Evolutionary conservation across 2,329 filamentous ascomycete genomes (phyloP), one percentile per base, ranked within the genome.

Genomic region (Dactylellina sp.): DNA sequence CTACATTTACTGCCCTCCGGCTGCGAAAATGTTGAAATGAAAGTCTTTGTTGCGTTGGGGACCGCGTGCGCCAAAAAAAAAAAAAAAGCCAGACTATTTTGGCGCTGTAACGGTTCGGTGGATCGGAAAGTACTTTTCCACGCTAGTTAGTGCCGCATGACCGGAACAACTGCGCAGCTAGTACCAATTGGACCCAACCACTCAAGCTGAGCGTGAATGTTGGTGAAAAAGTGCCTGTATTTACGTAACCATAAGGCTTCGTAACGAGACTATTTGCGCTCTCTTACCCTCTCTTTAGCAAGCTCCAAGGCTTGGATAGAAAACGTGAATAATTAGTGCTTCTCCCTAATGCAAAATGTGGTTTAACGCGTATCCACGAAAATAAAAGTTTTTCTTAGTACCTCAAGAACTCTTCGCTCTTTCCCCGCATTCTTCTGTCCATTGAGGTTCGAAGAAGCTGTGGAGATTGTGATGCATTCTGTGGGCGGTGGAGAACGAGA

Each of bases 91-190:
- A 32, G 28, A 4, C 9, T 32, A 42, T 25, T 2, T 60, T 60
- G 60, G 63, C 63, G 63, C 63, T 53, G 24, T 28, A 49, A 68
- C 63, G 63, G 63, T 37, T 68, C 63, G 63, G 63, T 68, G 63
- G 63, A 68, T 42, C 63, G 63, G 63, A 68, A 68, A 57, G 25
- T n/a, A 18, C 18, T n/a, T 32, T 42, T 14, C 14, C n/a, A 35
- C 28, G 28, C 53, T 22, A 39, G n/a, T 68, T 68, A 46, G 53
- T 52, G 53, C 63, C 63, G 63, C 63, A 68, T 60, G 53, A 68
- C 53, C 63, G 63, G 63, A 68, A 57, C 44, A 52, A 60, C 37
- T 40, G 28, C 4, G 37, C 5, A 12, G 14, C 63, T 68, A 53
- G 28, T 37, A 53, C 49, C 61, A 56, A 53, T 40, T 65, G n/a